Base-by-base conservation (phyloP, 2,329 filamentous ascomycete species). In the Talaromyces marneffei region DNA sequence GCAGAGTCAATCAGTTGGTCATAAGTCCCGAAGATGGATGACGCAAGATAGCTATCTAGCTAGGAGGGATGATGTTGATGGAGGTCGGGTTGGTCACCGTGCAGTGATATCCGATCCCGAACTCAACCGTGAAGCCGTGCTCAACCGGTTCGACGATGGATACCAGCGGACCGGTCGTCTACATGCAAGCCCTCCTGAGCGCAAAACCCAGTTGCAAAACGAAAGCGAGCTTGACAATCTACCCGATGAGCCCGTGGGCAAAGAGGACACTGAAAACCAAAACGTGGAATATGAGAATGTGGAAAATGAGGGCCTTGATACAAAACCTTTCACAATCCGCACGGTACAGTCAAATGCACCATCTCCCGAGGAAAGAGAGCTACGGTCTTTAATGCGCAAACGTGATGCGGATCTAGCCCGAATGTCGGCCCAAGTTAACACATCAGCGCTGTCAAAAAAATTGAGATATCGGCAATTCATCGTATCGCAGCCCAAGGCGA, bases 401-500 rank as follows among this genome's bases (percentile, higher is more conserved):
- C 54, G 55, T 14, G 33, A 48, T 18, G n/a, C 16, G 18, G 54
- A 62, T 27, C 31, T 37, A 12, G 27, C 23, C 37, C 18, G 44
- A 18, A 16, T 35, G 37, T 42, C 33, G 16, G 57, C 44, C 16
- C 14, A 58, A 27, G 31, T 33, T 7, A 56, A 39, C 18, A 56
- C 53, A 14, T 20, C 55, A 33, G 46, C 37, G 18, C 35, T 58
- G 18, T 60, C 62, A 53, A 67, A 60, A 60, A 72, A 72, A 64
- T 54, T 73, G 29, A 64, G 67, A 35, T 69, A 67, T 59, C 68
- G 68, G 8, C 33, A 62, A 42, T 67, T 66, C 27, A 52, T 66
- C 16, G 33, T 35, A 6, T 55, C 33, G 7, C 39, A 29, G n/a
- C 31, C 52, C 16, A 55, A 55, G 33, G 10, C 33, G 12, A 37